Evolutionary conservation across 257 asterid genomes (phyloP).

Genomic region (Solanum lycopersicoides): DNA sequence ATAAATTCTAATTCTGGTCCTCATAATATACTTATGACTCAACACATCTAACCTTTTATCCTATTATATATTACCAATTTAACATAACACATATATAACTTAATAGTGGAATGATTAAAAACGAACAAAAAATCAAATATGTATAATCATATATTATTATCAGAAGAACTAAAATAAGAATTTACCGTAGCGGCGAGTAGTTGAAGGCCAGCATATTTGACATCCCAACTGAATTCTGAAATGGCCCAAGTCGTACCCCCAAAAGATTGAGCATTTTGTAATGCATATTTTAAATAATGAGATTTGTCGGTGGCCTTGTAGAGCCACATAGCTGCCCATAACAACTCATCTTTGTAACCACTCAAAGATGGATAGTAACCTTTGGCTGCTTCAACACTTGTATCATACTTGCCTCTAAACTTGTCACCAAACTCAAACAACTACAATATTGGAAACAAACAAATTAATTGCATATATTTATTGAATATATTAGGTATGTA

Average conservation of each 20-base stretch:
- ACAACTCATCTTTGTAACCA: slow-evolving; percentile 82
- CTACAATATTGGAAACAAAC: slow-evolving; percentile 22
- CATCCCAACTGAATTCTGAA: slow-evolving; percentile 91
- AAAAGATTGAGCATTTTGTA: slow-evolving; percentile 40
- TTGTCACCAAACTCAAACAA: slow-evolving; percentile 83
- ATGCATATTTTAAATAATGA: slow-evolving; percentile 41
- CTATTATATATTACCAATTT: not conserved
- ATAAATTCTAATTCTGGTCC: not conserved
- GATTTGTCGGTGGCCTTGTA: slow-evolving; percentile 67
- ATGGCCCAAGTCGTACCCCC: slow-evolving; percentile 92
- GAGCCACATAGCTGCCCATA: slow-evolving; percentile 95
- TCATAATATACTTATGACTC: not conserved
- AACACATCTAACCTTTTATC: not conserved
- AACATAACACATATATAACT: not conserved
- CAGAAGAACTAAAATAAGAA: not conserved
- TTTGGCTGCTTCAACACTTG: slow-evolving; percentile 57
- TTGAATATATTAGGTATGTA: not conserved
- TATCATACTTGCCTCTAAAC: slow-evolving; percentile 64
- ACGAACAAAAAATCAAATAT: rapidly evolving
- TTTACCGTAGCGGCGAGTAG: slow-evolving; percentile 64
- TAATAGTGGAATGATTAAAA: not conserved
- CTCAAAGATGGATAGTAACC: slow-evolving; percentile 81
- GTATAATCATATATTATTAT: not conserved
- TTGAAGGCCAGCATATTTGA: slow-evolving; percentile 80
- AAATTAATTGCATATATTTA: not conserved